Conservation (phyloP, 345 rosid genomes). For the Eucalyptus pumila region DNA sequence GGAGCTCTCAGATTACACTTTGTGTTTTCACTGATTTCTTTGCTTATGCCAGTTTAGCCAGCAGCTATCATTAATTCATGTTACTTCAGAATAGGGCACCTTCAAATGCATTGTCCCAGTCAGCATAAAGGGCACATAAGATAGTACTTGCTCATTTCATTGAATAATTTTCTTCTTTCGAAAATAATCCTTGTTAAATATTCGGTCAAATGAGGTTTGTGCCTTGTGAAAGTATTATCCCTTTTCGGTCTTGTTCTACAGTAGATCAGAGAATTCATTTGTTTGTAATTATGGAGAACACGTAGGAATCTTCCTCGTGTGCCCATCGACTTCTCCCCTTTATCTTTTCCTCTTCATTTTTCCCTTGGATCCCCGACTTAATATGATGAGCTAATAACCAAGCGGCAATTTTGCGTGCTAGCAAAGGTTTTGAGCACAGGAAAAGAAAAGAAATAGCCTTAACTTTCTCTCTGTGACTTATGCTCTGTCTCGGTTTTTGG, state of each 20-base stretch:
- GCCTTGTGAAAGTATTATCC: slow-evolving; percentile 1
- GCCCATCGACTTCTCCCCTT: not conserved
- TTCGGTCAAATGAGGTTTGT: slow-evolving; percentile 4
- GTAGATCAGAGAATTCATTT: not conserved
- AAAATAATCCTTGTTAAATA: slow-evolving; percentile 7
- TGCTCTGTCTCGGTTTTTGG: not conserved
- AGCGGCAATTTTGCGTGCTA: not conserved
- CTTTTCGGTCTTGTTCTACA: not conserved
- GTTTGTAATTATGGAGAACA: not conserved
- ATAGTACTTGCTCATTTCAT: slow-evolving; percentile 3
- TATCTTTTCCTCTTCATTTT: not conserved
- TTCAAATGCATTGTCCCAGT: not conserved
- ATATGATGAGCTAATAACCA: not conserved
- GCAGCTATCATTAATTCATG: not conserved
- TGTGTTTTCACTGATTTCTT: not conserved
- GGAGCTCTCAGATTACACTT: not conserved
- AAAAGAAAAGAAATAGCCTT: not conserved
- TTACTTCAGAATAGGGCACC: not conserved
- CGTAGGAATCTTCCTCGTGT: not conserved
- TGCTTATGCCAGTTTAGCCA: not conserved
- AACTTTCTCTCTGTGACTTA: not conserved
- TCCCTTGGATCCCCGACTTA: not conserved
- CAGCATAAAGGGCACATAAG: slow-evolving; percentile 2
- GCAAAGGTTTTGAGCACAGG: not conserved
- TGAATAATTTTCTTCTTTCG: not conserved